phyloP scores from a whole-genome alignment of 371 early-diverging fungal genomes.

The Zychaea mexicana region DNA sequence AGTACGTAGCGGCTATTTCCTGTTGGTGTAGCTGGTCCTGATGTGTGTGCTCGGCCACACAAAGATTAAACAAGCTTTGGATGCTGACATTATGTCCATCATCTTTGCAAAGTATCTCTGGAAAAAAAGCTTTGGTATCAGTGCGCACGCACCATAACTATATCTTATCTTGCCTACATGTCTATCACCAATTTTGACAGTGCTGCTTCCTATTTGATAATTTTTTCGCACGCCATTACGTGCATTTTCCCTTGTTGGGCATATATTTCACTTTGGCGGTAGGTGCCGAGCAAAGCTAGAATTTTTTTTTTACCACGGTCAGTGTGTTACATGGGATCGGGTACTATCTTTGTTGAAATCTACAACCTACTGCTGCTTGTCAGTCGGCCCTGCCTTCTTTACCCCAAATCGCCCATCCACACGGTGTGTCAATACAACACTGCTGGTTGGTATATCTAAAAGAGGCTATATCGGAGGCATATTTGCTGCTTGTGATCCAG shows the following conservation, averaged over 20 bases:
- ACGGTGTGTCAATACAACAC: too few species aligned
- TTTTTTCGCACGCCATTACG: slow-evolving; percentile 4
- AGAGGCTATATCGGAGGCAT: not conserved
- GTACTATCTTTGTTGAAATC: not conserved
- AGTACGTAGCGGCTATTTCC: not conserved
- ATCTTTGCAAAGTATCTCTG: too few species aligned
- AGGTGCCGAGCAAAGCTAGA: not conserved
- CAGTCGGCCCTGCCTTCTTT: too few species aligned
- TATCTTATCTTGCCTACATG: not conserved
- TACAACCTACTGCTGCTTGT: too few species aligned
- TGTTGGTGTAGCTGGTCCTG: not conserved
- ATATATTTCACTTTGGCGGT: not conserved
- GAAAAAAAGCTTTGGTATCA: too few species aligned
- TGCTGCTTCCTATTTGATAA: not conserved
- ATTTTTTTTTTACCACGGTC: slow-evolving; percentile 5
- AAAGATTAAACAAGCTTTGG: too few species aligned
- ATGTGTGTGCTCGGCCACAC: not conserved
- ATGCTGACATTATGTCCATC: too few species aligned
- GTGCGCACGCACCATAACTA: too few species aligned
- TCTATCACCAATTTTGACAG: not conserved
- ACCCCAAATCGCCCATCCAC: not conserved
- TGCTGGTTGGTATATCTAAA: not conserved
- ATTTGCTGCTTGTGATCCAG: not conserved
- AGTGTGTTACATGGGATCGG: slow-evolving; percentile 5
- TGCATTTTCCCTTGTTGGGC: slow-evolving; percentile 1